Evolutionary conservation across 1,284 basidiomycete genomes (phyloP).

Genomic region (Moesziomyces parantarcticus): DNA sequence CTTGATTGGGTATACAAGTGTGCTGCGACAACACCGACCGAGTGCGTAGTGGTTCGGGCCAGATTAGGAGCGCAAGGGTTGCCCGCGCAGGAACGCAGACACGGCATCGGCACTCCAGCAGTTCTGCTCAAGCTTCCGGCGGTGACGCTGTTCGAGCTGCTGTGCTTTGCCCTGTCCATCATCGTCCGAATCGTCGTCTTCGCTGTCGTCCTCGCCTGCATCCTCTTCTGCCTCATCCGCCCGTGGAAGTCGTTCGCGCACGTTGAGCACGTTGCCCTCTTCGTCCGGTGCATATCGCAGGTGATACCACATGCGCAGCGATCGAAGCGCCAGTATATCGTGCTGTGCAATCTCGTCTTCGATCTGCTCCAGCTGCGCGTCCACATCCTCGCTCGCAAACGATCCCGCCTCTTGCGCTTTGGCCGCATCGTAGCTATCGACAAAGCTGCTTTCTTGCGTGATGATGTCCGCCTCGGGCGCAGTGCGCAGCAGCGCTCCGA

Average conservation of each 20-base stretch:
- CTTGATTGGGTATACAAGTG: conserved; percentile 3
- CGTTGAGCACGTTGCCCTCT: conserved; percentile 53
- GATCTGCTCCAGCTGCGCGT: conserved; percentile 25
- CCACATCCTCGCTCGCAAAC: conserved; percentile 1
- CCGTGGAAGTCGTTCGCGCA: conserved; percentile 38
- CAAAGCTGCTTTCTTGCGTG: conserved; percentile 33
- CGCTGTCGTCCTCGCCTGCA: conserved; percentile 31
- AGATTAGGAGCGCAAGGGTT: conserved; percentile 8
- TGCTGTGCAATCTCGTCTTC: conserved; percentile 44
- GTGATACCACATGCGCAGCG: conserved; percentile 56
- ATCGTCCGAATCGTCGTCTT: conserved; percentile 40
- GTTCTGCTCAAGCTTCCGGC: conserved; percentile 19
- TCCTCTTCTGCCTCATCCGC: conserved; percentile 36
- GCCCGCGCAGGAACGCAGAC: conserved; percentile 35
- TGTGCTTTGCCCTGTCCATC: conserved; percentile 10
- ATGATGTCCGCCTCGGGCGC: conserved; percentile 52
- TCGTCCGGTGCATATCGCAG: conserved; percentile 51
- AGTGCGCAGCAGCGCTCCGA: conserved; percentile 57
- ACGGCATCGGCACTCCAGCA: conserved; percentile 38
- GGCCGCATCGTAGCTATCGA: conserved; percentile 41
- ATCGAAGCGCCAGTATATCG: conserved; percentile 43
- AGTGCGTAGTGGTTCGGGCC: neutral
- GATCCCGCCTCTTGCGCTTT: neutral
- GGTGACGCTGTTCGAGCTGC: conserved; percentile 19
- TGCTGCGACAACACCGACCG: neutral